These are phyloP conservation scores for Suillus alpinus DNA, from an alignment of 768 basidiomycete species.

Conservation along the genomic window DNA sequence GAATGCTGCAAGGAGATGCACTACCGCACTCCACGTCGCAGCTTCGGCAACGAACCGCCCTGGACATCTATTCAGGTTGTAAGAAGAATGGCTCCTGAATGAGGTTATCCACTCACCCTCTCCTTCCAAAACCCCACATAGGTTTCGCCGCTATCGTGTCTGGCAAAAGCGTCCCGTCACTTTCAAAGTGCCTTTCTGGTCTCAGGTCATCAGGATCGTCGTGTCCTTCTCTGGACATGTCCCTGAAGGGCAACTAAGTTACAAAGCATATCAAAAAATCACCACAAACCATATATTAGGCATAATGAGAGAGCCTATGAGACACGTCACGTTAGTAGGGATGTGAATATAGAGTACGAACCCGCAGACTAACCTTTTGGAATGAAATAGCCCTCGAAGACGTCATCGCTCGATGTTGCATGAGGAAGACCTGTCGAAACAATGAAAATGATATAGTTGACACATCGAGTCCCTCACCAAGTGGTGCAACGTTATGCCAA, in stretches of 20 bases:
- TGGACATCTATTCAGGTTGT: constrained; percentile 15
- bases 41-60: constrained; percentile 32
- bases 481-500: constrained; percentile 29
- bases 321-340: constrained; percentile 1
- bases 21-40: constrained; percentile 29
- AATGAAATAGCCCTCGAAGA: constrained; percentile 41
- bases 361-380: constrained; percentile 30
- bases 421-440: constrained; percentile 23
- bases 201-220: constrained; percentile 26
- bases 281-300: constrained; percentile 28
- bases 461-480: constrained; percentile 18
- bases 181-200: constrained; percentile 24
- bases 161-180: constrained; percentile 23
- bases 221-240: constrained; percentile 29
- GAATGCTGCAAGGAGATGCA: constrained; percentile 25
- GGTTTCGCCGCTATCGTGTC: constrained; percentile 26
- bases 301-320: constrained; percentile 16
- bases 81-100: neutral
- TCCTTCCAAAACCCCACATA: constrained; percentile 29
- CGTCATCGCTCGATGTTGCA: constrained; percentile 36
- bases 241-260: constrained; percentile 13
- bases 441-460: neutral
- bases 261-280: neutral
- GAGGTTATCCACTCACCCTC: constrained; percentile 11
- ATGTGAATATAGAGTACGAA: neutral